phyloP scores from a whole-genome alignment of 371 early-diverging fungal genomes.

The Rhizomucor miehei region DNA sequence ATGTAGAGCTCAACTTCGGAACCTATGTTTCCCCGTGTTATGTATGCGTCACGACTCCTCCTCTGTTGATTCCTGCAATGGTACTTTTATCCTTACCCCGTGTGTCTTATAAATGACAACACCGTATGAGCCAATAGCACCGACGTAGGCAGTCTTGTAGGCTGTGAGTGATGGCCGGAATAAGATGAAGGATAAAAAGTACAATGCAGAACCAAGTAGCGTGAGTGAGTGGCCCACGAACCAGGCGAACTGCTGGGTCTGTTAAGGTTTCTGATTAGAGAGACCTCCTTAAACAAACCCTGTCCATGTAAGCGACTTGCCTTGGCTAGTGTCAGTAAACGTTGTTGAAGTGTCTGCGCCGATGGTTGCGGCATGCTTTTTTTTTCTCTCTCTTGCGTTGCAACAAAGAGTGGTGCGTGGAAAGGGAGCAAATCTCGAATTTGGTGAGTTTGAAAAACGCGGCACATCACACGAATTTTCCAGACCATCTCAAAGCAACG shows the following conservation, averaged over 20 bases:
- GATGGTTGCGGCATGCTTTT: background rate
- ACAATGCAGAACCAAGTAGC: conserved; percentile 30
- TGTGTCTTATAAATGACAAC: conserved; percentile 88
- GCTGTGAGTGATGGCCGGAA: conserved; percentile 28
- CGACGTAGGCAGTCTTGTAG: conserved; percentile 66
- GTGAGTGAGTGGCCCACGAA: conserved; percentile 45
- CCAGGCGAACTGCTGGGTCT: conserved; percentile 67
- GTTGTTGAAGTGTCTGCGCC: background rate
- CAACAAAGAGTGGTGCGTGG: no score
- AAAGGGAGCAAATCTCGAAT: no score
- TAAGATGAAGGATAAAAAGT: conserved; percentile 28
- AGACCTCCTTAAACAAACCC: background rate
- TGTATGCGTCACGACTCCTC: background rate
- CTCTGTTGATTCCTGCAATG: background rate
- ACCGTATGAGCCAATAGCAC: conserved; percentile 77
- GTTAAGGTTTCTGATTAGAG: background rate
- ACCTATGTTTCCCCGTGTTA: conserved; percentile 27
- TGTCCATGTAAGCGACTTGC: no score
- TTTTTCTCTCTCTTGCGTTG: no score
- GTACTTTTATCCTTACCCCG: conserved; percentile 52
- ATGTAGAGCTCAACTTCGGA: conserved; percentile 62
- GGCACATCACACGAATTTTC: no score
- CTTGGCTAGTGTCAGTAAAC: conserved; percentile 4
- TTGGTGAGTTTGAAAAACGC: no score
- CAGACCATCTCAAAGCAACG: no score